A percentile compares a stretch with the other conserved stretches of the same genome.
Conservation (phyloP, 257 asterid genomes). For the Linderniella brevidens region DNA sequence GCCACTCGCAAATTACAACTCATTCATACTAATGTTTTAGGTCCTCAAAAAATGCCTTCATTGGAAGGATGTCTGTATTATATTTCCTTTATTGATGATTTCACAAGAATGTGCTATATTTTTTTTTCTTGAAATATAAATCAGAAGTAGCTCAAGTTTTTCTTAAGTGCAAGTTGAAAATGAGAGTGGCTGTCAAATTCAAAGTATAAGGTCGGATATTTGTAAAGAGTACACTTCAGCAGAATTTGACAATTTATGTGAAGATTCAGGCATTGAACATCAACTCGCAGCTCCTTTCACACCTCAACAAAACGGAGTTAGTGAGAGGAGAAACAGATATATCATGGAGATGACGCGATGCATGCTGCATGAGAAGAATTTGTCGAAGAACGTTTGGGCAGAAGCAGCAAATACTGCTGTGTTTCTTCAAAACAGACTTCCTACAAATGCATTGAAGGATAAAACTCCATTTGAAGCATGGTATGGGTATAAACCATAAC, state of each 20-base stretch:
- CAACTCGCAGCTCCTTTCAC: neutral
- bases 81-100: constrained; percentile 2
- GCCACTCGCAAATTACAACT: neutral
- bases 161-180: constrained; percentile 2
- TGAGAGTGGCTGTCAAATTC: neutral
- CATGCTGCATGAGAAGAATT: neutral
- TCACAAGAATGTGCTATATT: neutral
- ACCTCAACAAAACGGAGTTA: neutral
- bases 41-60: neutral
- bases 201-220: neutral
- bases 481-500: neutral
- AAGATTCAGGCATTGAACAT: neutral
- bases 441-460: neutral
- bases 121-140: constrained; percentile 1
- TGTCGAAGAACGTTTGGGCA: neutral
- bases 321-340: neutral
- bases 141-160: neutral
- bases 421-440: neutral
- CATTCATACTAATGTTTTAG: neutral
- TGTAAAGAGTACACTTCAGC: neutral
- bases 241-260: neutral
- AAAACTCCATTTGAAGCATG: neutral
- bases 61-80: neutral
- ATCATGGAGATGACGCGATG: neutral
- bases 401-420: neutral